phyloP scores from a whole-genome alignment of 176 grass and related monocot genomes.

The Otatea glauca region DNA sequence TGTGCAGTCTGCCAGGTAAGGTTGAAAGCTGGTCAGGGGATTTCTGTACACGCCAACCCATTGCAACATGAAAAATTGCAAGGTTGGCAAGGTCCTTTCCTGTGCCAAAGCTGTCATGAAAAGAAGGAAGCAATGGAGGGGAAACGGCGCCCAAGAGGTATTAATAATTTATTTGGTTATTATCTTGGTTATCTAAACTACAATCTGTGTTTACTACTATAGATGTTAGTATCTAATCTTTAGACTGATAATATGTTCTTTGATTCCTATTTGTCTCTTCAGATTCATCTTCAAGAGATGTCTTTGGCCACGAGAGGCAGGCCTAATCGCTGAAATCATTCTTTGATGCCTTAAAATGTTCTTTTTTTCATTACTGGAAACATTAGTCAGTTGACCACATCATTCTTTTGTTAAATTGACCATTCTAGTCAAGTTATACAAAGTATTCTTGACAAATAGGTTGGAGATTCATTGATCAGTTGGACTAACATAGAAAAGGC shows the following conservation, averaged over 20 bases:
- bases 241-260: slow-evolving; percentile 13
- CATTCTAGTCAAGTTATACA: slow-evolving; percentile 37
- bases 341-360: slow-evolving; percentile 40
- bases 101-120: slow-evolving; percentile 78
- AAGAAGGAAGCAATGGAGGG: slow-evolving; percentile 94
- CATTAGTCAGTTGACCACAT: slow-evolving; percentile 36
- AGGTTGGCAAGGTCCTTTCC: slow-evolving; percentile 90
- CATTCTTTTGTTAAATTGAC: slow-evolving; percentile 40
- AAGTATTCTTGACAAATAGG: slow-evolving; percentile 43
- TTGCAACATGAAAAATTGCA: slow-evolving; percentile 61
- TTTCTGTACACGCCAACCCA: slow-evolving; percentile 74
- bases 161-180: neutral
- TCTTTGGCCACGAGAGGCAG: slow-evolving; percentile 30
- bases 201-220: neutral
- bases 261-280: slow-evolving; percentile 28
- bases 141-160: slow-evolving; percentile 65
- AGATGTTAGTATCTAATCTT: neutral
- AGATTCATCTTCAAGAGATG: slow-evolving; percentile 43
- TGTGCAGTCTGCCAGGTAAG: slow-evolving; percentile 80
- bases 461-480: slow-evolving; percentile 42
- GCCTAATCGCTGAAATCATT: slow-evolving; percentile 36
- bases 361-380: slow-evolving; percentile 43
- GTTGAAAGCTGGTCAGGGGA: slow-evolving; percentile 64
- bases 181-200: slow-evolving; percentile 24
- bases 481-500: slow-evolving; percentile 30